A percentile compares a stretch with the other conserved stretches of the same genome.
These are phyloP conservation scores for Talaromyces marneffei DNA, from an alignment of 2,329 filamentous ascomycete species.

Conservation along the genomic window DNA sequence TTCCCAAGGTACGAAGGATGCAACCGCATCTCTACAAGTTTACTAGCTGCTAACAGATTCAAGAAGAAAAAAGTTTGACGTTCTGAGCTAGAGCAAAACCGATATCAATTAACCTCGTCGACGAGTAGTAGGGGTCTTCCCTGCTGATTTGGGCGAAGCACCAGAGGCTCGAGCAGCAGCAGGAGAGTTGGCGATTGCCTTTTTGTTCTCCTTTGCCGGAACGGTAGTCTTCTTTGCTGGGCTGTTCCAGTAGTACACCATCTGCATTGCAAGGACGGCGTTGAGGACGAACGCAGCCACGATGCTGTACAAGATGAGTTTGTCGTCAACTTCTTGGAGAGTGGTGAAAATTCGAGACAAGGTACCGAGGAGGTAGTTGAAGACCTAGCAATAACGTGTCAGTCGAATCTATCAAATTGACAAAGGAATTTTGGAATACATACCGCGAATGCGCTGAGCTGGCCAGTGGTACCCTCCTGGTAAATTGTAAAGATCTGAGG, in stretches of 20 bases:
- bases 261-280: constrained; percentile 75
- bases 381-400: constrained; percentile 58
- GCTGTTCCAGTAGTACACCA: constrained; percentile 93
- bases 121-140: constrained; percentile 51
- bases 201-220: constrained; percentile 32
- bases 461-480: constrained; percentile 79
- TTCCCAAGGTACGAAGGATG: neutral
- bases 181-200: constrained; percentile 22
- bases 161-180: constrained; percentile 31
- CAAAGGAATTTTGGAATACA: neutral
- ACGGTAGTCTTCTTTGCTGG: constrained; percentile 23
- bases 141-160: constrained; percentile 36
- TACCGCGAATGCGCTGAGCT: constrained; percentile 94
- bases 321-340: constrained; percentile 93
- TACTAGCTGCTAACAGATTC: neutral
- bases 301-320: constrained; percentile 92
- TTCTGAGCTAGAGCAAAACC: constrained; percentile 9
- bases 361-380: constrained; percentile 94
- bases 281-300: constrained; percentile 88
- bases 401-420: neutral
- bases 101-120: constrained; percentile 43
- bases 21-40: neutral
- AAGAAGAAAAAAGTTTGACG: neutral
- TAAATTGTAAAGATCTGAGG: constrained; percentile 89
- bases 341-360: constrained; percentile 96